These are phyloP conservation scores for Immersiella caudata DNA, from an alignment of 495 filamentous ascomycete species.

Conservation along the genomic window DNA sequence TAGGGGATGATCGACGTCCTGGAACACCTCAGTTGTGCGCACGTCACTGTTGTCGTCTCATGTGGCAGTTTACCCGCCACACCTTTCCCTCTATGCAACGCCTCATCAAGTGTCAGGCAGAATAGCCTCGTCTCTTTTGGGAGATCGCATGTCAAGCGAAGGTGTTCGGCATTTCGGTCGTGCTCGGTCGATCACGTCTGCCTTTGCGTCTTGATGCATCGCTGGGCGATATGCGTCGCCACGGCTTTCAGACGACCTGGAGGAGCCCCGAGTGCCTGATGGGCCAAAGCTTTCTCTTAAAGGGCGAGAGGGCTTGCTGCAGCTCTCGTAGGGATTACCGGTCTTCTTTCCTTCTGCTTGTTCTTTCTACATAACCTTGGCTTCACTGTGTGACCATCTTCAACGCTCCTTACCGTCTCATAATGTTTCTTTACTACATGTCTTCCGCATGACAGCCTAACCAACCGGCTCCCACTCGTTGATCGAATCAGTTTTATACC, in stretches of 20 bases:
- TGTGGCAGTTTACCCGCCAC: constrained; percentile 35
- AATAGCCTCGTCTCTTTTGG: constrained; percentile 22
- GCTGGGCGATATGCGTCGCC: constrained; percentile 29
- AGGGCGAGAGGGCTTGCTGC: constrained; percentile 10
- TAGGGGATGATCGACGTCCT: constrained; percentile 36
- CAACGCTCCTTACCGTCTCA: constrained; percentile 22
- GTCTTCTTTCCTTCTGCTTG: constrained; percentile 23
- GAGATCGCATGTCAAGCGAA: constrained; percentile 28
- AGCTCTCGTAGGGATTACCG: not conserved
- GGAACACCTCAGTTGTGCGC: constrained; percentile 30
- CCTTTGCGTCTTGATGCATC: constrained; percentile 17
- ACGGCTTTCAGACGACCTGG: not conserved
- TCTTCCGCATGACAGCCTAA: constrained; percentile 12
- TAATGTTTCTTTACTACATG: constrained; percentile 23
- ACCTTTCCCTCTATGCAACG: constrained; percentile 4
- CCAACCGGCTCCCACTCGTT: constrained; percentile 9
- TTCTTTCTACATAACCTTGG: constrained; percentile 24
- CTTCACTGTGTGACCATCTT: constrained; percentile 20
- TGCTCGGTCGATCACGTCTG: constrained; percentile 33
- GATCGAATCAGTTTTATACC: constrained; percentile 10
- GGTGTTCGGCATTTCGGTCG: constrained; percentile 27
- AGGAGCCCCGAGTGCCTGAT: not conserved
- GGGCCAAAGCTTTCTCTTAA: constrained; percentile 16
- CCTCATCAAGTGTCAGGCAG: constrained; percentile 10
- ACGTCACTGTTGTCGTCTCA: constrained; percentile 30